Conservation (phyloP, 2,329 filamentous ascomycete genomes). For the Chrysosporium keratinophilum region DNA sequence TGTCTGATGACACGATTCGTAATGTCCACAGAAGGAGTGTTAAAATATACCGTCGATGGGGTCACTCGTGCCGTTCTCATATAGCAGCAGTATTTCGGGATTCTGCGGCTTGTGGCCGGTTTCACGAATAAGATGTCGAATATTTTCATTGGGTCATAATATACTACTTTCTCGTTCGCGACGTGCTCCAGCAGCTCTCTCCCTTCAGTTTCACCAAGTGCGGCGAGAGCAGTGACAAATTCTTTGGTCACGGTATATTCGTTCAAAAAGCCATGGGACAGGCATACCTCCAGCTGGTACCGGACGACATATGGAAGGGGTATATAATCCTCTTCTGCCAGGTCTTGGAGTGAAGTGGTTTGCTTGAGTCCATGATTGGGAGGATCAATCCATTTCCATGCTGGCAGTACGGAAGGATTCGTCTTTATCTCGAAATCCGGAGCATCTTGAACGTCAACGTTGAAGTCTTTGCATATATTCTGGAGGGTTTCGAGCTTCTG, state of each 20-base stretch:
- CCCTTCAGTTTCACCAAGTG: constrained; percentile 46
- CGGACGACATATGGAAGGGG: constrained; percentile 59
- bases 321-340: constrained; percentile 28
- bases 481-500: constrained; percentile 38
- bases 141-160: constrained; percentile 62
- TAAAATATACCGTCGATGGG: constrained; percentile 70
- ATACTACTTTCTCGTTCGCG: constrained; percentile 50
- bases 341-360: constrained; percentile 29
- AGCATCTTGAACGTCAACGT: constrained; percentile 46
- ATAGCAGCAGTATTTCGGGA: constrained; percentile 63
- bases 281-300: constrained; percentile 86
- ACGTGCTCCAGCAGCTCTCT: constrained; percentile 63
- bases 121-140: constrained; percentile 46
- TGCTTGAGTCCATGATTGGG: constrained; percentile 20
- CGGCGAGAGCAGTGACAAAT: constrained; percentile 55
- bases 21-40: constrained; percentile 67
- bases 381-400: constrained; percentile 36
- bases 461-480: constrained; percentile 58
- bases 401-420: constrained; percentile 11
- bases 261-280: constrained; percentile 67
- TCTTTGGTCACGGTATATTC: constrained; percentile 60
- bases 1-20: constrained; percentile 78
- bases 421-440: constrained; percentile 33
- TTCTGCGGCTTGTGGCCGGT: constrained; percentile 41
- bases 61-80: constrained; percentile 71